These are phyloP conservation scores for Novymonas esmeraldas DNA, from an alignment of 208 protist genomes.

Conservation along the genomic window DNA sequence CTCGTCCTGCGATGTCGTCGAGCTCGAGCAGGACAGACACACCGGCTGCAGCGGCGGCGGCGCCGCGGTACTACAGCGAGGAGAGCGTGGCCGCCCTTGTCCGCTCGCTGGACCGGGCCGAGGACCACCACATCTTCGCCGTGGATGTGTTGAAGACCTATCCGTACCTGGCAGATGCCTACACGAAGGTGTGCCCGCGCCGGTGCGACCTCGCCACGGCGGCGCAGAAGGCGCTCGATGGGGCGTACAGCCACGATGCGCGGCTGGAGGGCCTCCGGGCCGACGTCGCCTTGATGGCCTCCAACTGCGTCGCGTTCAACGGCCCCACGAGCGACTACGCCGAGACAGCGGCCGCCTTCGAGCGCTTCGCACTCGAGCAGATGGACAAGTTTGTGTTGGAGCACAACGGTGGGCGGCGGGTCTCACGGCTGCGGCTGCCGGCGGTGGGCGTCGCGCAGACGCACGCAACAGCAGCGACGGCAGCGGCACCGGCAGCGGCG, in stretches of 20 bases:
- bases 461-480: not conserved
- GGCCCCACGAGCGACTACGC: constrained; percentile 54
- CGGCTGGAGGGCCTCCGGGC: constrained; percentile 51
- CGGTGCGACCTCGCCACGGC: constrained; percentile 83
- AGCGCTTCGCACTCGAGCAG: constrained; percentile 61
- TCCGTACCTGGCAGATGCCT: constrained; percentile 71
- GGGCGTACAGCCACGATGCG: constrained; percentile 65
- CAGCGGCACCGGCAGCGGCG: not conserved
- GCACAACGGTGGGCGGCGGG: constrained; percentile 69
- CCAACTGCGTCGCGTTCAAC: constrained; percentile 87
- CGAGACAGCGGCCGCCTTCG: constrained; percentile 60
- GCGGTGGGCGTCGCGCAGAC: not conserved
- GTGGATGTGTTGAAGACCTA: constrained; percentile 77
- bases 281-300: constrained; percentile 84
- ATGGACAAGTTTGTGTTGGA: constrained; percentile 60
- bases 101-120: constrained; percentile 63
- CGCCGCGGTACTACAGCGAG: constrained; percentile 47
- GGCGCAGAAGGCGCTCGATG: constrained; percentile 53
- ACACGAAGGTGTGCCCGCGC: constrained; percentile 72
- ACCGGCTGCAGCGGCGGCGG: not conserved
- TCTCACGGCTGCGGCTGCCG: constrained; percentile 59
- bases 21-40: not conserved
- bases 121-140: constrained; percentile 81
- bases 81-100: constrained; percentile 73
- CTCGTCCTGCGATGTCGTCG: not conserved